phyloP scores from a whole-genome alignment of 73 alveolate genomes.

The Paramecium octaurelia region DNA sequence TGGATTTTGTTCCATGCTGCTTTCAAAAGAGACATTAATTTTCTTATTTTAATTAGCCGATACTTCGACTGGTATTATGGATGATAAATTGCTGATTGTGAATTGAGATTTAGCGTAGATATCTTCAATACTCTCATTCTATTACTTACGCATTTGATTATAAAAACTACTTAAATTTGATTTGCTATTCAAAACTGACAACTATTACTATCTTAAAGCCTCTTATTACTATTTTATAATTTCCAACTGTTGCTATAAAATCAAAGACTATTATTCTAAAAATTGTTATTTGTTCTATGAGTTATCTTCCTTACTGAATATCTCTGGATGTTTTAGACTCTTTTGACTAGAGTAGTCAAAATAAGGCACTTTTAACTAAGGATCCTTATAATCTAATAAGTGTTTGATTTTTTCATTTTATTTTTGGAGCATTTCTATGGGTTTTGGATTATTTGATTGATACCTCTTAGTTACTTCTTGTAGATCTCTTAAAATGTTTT shows the following conservation, averaged over 20 bases:
- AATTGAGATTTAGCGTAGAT: not conserved
- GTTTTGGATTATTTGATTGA: not conserved
- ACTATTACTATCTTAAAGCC: not conserved
- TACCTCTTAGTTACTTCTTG: constrained; percentile 33
- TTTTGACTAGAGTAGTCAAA: not conserved
- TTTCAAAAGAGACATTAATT: constrained; percentile 13
- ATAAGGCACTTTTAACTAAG: not conserved
- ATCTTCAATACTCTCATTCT: not conserved
- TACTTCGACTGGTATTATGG: not conserved
- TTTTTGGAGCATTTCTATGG: not conserved
- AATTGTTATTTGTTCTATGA: not conserved
- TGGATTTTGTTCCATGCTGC: not conserved
- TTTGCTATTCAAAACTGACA: not conserved
- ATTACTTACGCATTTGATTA: not conserved
- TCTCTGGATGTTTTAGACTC: not conserved
- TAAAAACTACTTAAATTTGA: not conserved
- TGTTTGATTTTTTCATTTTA: not conserved
- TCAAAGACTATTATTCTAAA: not conserved
- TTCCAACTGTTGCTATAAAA: not conserved
- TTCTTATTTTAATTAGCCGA: not conserved
- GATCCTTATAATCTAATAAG: not conserved
- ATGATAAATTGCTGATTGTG: constrained; percentile 29
- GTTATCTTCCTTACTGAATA: not conserved
- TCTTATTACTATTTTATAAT: not conserved
- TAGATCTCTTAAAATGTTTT: constrained; percentile 17